Conservation (phyloP, 2,329 filamentous ascomycete genomes). For the Myriosclerotinia scirpicola region DNA sequence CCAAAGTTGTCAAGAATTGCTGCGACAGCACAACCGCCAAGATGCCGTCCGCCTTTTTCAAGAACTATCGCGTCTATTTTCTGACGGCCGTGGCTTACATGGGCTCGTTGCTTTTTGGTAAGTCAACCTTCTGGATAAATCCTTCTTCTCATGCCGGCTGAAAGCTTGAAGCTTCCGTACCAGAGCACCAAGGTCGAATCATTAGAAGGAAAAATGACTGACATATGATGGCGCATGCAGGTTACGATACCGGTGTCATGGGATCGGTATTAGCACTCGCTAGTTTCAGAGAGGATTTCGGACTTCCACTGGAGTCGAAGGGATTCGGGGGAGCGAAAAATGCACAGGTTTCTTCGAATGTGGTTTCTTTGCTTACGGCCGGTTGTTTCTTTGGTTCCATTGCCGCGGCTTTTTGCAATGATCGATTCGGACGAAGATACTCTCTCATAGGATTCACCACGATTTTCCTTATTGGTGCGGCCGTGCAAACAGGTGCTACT, state of each 20-base stretch:
- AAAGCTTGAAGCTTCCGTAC: not conserved
- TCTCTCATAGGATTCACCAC: slow-evolving; percentile 48
- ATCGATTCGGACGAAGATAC: slow-evolving; percentile 47
- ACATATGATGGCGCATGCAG: slow-evolving; percentile 24
- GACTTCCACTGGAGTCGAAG: slow-evolving; percentile 28
- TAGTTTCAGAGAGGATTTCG: slow-evolving; percentile 35
- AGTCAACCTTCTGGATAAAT: not conserved
- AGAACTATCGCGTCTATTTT: slow-evolving; percentile 33
- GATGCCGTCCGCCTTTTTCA: slow-evolving; percentile 30
- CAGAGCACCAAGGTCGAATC: not conserved
- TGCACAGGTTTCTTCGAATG: slow-evolving; percentile 40
- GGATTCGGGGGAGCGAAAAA: slow-evolving; percentile 30
- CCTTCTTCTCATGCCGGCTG: not conserved
- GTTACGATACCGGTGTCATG: slow-evolving; percentile 37
- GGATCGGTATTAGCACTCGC: slow-evolving; percentile 33
- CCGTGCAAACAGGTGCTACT: slow-evolving; percentile 26
- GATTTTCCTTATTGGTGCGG: slow-evolving; percentile 41
- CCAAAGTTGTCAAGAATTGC: not conserved
- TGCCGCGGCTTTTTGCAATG: slow-evolving; percentile 49
- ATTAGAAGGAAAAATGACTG: slow-evolving; percentile 8
- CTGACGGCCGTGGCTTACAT: slow-evolving; percentile 35
- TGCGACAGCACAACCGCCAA: slow-evolving; percentile 15
- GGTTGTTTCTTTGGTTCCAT: slow-evolving; percentile 55
- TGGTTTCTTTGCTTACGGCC: slow-evolving; percentile 52
- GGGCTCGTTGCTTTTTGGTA: slow-evolving; percentile 36